phyloP scores from a whole-genome alignment of 1,139 yeast species.

The Debaryomyces robertsiae region DNA sequence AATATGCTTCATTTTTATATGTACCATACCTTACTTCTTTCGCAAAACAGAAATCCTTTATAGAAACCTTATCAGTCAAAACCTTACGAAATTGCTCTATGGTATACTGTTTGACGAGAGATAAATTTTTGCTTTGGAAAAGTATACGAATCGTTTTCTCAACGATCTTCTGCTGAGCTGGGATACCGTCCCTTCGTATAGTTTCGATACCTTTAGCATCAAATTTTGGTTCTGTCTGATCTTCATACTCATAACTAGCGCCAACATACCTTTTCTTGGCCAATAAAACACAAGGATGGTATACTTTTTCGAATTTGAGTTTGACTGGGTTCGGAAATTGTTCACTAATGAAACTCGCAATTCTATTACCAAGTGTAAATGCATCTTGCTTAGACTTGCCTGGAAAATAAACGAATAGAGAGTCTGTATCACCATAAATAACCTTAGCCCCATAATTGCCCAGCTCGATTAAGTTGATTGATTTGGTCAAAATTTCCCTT shows the following conservation, averaged over 20 bases:
- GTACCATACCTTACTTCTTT: conserved; percentile 85
- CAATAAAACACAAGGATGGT: conserved; percentile 78
- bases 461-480: conserved; percentile 68
- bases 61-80: conserved; percentile 57
- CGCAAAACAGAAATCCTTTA: conserved; percentile 89
- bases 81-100: conserved; percentile 68
- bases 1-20: conserved; percentile 66
- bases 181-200: conserved; percentile 89
- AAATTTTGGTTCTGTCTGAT: conserved; percentile 62
- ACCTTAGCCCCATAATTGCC: conserved; percentile 85
- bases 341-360: conserved; percentile 65
- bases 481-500: conserved; percentile 73
- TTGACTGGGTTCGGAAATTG: conserved; percentile 79
- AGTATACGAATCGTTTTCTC: conserved; percentile 67
- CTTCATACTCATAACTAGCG: conserved; percentile 60
- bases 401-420: conserved; percentile 86
- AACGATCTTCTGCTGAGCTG: conserved; percentile 84
- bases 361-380: conserved; percentile 67
- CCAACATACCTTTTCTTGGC: conserved; percentile 94
- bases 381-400: conserved; percentile 81
- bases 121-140: conserved; percentile 73
- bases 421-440: conserved; percentile 96
- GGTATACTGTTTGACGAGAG: conserved; percentile 67
- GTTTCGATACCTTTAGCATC: conserved; percentile 98
- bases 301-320: conserved; percentile 89